Conservation (phyloP, 495 filamentous ascomycete genomes). For the Amphirosellinia nigrospora region DNA sequence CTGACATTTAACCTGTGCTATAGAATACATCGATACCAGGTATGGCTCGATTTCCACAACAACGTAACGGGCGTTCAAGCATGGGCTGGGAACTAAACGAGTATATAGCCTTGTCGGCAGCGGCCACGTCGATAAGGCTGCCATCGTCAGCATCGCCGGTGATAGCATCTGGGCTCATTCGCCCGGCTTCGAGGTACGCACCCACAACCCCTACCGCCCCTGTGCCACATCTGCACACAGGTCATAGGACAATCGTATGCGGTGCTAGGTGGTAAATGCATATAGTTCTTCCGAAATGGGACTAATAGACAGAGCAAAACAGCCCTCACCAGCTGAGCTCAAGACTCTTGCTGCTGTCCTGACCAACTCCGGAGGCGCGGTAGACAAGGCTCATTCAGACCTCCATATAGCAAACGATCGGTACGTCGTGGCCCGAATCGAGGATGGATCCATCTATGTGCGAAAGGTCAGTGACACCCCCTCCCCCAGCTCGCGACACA, state of each 20-base stretch:
- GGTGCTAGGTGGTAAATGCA: background rate
- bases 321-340: conserved; percentile 68
- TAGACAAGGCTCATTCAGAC: conserved; percentile 52
- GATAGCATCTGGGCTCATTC: conserved; percentile 84
- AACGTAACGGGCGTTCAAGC: background rate
- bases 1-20: conserved; percentile 41
- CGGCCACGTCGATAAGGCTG: conserved; percentile 84
- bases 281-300: conserved; percentile 2
- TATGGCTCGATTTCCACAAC: conserved; percentile 33
- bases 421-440: conserved; percentile 74
- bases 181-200: conserved; percentile 71
- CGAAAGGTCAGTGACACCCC: conserved; percentile 69
- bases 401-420: conserved; percentile 71
- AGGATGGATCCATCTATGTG: conserved; percentile 80
- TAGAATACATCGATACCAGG: conserved; percentile 59
- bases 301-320: conserved; percentile 18
- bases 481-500: conserved; percentile 2
- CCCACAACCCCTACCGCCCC: conserved; percentile 22
- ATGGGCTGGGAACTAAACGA: conserved; percentile 19
- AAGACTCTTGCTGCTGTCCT: conserved; percentile 57
- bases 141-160: conserved; percentile 82
- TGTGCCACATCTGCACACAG: background rate
- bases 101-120: conserved; percentile 77
- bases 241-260: background rate
- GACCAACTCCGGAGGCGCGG: conserved; percentile 35